A percentile compares a stretch with the other conserved stretches of the same genome.
Evolutionary conservation across 179 eudicot genomes (phyloP).

Genomic region (Corrigiola litoralis): DNA sequence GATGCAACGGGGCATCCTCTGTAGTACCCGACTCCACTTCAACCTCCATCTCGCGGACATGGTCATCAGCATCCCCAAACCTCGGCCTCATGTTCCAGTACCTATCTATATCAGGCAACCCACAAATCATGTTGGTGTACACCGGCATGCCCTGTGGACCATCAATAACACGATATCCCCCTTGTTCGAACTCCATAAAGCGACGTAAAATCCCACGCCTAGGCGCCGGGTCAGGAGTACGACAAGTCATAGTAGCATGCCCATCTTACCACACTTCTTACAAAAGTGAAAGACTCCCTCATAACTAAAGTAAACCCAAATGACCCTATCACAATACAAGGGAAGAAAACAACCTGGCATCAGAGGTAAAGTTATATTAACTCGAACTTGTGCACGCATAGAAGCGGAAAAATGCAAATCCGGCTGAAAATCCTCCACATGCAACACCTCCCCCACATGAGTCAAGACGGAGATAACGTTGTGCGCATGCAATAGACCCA

Average conservation of each 20-base stretch:
- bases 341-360: neutral
- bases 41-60: no score
- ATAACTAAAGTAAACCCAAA: neutral
- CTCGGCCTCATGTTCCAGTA: no score
- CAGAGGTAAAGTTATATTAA: neutral
- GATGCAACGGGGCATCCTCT: no score
- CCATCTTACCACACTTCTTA: neutral
- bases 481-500: neutral
- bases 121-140: no score
- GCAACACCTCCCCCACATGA: neutral
- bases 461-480: neutral
- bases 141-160: no score
- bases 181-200: neutral
- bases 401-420: neutral
- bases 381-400: neutral
- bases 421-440: no score
- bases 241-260: neutral
- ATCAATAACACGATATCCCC: neutral
- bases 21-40: no score
- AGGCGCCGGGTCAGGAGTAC: neutral
- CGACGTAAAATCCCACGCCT: neutral
- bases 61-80: no score
- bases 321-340: neutral
- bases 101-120: no score
- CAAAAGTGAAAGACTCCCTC: neutral